Percentiles rank a stretch among this genome's conserved stretches.
Evolutionary conservation across 495 filamentous ascomycete genomes (phyloP).

Genomic region (Penicillium bialowiezense): DNA sequence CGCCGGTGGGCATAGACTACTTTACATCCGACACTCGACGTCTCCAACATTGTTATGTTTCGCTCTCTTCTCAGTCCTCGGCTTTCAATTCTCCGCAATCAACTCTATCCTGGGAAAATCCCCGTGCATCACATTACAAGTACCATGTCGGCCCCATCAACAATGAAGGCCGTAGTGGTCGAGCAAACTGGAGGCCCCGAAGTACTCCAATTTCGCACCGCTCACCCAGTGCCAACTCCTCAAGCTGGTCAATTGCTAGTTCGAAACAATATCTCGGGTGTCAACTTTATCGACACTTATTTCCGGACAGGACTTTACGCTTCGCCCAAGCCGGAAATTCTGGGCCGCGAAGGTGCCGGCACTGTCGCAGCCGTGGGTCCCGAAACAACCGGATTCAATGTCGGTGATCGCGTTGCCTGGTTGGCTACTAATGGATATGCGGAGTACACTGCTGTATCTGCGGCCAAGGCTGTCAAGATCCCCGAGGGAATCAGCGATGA

Average conservation of each 20-base stretch:
- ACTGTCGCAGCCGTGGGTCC: constrained; percentile 53
- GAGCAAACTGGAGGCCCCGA: constrained; percentile 75
- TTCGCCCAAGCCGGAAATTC: constrained; percentile 69
- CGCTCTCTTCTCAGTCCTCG: constrained; percentile 16
- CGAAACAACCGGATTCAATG: constrained; percentile 47
- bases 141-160: constrained; percentile 53
- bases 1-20: constrained; percentile 1
- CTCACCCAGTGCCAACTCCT: constrained; percentile 72
- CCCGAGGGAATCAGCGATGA: constrained; percentile 61
- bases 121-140: no score
- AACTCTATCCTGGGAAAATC: constrained; percentile 5
- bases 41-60: constrained; percentile 10
- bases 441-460: constrained; percentile 66
- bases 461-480: constrained; percentile 56
- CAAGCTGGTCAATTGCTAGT: constrained; percentile 73
- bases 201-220: constrained; percentile 70
- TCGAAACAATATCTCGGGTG: constrained; percentile 78
- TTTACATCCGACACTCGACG: background rate
- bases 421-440: constrained; percentile 65
- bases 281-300: constrained; percentile 89
- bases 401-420: constrained; percentile 69
- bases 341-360: constrained; percentile 81
- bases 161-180: constrained; percentile 75
- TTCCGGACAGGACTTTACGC: constrained; percentile 89
- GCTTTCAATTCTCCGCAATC: constrained; percentile 22